These are phyloP conservation scores for Hypoxylon sp. DNA, from an alignment of 2,329 filamentous ascomycete genomes.

Conservation along the genomic window DNA sequence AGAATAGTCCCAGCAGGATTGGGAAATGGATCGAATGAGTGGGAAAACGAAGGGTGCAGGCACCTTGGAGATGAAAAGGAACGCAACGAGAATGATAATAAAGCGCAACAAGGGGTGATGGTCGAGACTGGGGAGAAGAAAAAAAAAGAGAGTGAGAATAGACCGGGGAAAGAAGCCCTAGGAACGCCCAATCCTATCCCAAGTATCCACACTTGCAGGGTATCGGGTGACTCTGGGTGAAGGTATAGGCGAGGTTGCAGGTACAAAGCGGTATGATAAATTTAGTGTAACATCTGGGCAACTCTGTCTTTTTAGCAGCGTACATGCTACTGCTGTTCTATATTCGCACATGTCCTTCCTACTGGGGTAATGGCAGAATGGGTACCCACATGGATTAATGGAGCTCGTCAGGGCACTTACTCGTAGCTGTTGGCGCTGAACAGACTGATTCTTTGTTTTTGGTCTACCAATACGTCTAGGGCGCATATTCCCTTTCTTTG, in stretches of 20 bases:
- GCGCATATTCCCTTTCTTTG: slow-evolving; percentile 27
- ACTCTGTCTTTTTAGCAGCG: slow-evolving; percentile 5
- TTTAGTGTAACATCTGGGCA: background rate
- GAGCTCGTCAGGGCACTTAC: slow-evolving; percentile 20
- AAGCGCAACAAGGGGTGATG: slow-evolving; percentile 35
- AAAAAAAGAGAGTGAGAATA: slow-evolving; percentile 28
- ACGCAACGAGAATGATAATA: slow-evolving; percentile 44
- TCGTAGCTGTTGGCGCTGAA: slow-evolving; percentile 19
- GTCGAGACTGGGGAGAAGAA: slow-evolving; percentile 16
- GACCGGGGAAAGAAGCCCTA: slow-evolving; percentile 38
- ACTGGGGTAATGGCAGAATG: background rate
- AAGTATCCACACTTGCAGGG: slow-evolving; percentile 35
- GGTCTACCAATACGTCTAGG: background rate
- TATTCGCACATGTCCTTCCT: slow-evolving; percentile 19
- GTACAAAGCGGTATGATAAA: slow-evolving; percentile 26
- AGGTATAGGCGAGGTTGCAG: slow-evolving; percentile 28
- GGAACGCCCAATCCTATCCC: slow-evolving; percentile 25
- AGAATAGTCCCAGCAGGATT: slow-evolving; percentile 46
- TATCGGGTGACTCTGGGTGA: slow-evolving; percentile 22
- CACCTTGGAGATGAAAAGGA: slow-evolving; percentile 43
- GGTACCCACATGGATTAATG: slow-evolving; percentile 28
- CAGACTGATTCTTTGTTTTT: slow-evolving; percentile 27
- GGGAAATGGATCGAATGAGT: slow-evolving; percentile 42
- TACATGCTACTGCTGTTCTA: slow-evolving; percentile 25
- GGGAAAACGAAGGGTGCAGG: slow-evolving; percentile 42